Evolutionary conservation across 768 basidiomycete genomes (phyloP).

Genomic region (Chlorophyllum brunneum): DNA sequence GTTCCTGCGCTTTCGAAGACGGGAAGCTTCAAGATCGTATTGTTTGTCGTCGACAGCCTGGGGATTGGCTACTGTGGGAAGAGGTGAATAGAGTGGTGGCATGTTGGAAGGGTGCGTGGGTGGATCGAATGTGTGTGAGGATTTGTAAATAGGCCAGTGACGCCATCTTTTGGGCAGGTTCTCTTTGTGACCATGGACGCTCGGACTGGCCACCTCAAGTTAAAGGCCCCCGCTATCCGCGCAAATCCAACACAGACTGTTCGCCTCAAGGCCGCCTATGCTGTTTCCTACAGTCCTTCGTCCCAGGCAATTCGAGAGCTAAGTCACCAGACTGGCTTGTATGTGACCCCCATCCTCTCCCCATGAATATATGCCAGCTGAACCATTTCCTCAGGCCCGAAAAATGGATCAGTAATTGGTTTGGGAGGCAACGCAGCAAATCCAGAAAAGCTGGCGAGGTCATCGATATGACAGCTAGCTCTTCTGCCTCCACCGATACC

Average conservation of each 20-base stretch:
- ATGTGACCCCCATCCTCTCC: constrained; percentile 16
- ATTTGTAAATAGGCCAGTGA: neutral
- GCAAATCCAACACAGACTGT: constrained; percentile 23
- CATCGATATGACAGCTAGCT: constrained; percentile 13
- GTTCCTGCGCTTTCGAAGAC: neutral
- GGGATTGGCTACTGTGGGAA: constrained; percentile 5
- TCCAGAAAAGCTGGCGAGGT: constrained; percentile 17
- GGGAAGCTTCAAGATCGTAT: neutral
- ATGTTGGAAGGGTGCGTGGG: neutral
- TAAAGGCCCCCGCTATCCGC: constrained; percentile 18
- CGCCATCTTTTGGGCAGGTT: neutral
- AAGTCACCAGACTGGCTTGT: constrained; percentile 30
- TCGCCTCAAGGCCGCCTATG: constrained; percentile 25
- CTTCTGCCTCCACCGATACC: constrained; percentile 14
- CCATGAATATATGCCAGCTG: neutral
- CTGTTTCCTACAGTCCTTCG: constrained; percentile 18
- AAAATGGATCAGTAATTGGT: constrained; percentile 35
- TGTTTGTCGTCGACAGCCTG: neutral
- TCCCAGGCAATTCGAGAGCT: constrained; percentile 22
- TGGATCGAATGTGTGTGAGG: neutral
- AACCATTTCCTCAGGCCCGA: constrained; percentile 18
- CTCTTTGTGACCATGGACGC: neutral
- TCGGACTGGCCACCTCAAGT: neutral
- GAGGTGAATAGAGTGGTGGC: constrained; percentile 8
- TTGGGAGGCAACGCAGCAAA: constrained; percentile 26